Conservation (phyloP, 2,329 filamentous ascomycete genomes). For the Clarireedia homoeocarpa region DNA sequence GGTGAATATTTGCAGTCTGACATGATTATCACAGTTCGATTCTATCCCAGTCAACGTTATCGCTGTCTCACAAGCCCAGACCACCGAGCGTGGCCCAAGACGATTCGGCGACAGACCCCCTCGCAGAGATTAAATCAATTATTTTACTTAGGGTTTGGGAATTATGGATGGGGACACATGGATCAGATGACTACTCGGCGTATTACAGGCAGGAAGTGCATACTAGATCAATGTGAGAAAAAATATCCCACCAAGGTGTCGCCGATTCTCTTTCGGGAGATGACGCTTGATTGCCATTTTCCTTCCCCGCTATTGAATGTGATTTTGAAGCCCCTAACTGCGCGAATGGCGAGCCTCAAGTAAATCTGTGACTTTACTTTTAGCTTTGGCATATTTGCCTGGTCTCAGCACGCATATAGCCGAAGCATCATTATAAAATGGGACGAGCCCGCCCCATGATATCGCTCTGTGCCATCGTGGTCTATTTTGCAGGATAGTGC, state of each 20-base stretch:
- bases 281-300: conserved; percentile 90
- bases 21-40: conserved; percentile 67
- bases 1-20: conserved; percentile 8
- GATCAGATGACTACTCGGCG: conserved; percentile 27
- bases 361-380: not conserved
- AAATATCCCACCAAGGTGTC: conserved; percentile 71
- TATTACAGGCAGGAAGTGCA: conserved; percentile 29
- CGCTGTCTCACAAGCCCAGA: conserved; percentile 80
- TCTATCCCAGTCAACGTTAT: conserved; percentile 95
- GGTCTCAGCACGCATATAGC: too few species aligned
- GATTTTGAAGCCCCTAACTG: conserved; percentile 10
- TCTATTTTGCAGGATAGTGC: too few species aligned
- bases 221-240: conserved; percentile 53
- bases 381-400: too few species aligned
- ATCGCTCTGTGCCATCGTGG: too few species aligned
- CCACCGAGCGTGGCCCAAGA: conserved; percentile 65
- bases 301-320: conserved; percentile 12
- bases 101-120: conserved; percentile 62
- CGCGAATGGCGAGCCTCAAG: not conserved
- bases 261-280: conserved; percentile 67
- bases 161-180: conserved; percentile 18
- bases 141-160: conserved; percentile 12
- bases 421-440: too few species aligned
- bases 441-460: too few species aligned
- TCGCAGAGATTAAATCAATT: conserved; percentile 35